Evolutionary conservation across 805 yeast species (phyloP), one percentile per base, ranked within the genome.

Genomic region (Candida nanaspora): DNA sequence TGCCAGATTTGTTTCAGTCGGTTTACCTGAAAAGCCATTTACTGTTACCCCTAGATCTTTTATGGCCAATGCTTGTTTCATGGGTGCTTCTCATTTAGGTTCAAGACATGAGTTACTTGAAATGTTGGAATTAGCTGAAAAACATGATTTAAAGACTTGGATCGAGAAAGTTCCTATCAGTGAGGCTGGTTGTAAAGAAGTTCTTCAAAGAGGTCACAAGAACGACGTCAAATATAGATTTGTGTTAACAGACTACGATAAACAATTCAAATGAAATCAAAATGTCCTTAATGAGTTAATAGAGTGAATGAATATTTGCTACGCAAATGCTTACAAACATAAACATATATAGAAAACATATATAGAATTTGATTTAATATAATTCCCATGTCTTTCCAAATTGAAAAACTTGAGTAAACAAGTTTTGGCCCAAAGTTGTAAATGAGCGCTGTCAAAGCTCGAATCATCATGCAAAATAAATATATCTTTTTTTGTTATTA

Each of bases 151-250:
- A 53, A 68, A 64, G 42, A 78, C 86, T 19, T 79, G 84, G 82
- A 69, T 74, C 39, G 86, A 82, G 62, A 65, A 68, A 22, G 62
- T 82, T 38, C 74, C 76, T 22, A 69, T 80, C 48, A 60, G 65
- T 40, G 79, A 68, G 48, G 73, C 62, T 35, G 74, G 73, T 50
- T 76, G 77, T 38, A 65, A 70, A 29, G 63, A 70, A 49, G 85
- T 78, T 3, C 69, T 81, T 56, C 69, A 70, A 33, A 73, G 76
- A 55, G 67, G 76, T 41, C 69, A 71, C 42, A 45, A 60, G 18
- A 78, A 80, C 52, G 79, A 78, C 45, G 79, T 78, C 35, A 72
- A 74, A 50, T 81, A 79, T 58, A 72, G 87, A 66, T 77, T 75
- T 52, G 80, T 80, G 9, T 63, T 82, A 47, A 70, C 74, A 41